Percentiles rank a stretch among this genome's conserved stretches.
Evolutionary conservation across 208 protist genomes (phyloP).

Genomic region (Willaertia magna): DNA sequence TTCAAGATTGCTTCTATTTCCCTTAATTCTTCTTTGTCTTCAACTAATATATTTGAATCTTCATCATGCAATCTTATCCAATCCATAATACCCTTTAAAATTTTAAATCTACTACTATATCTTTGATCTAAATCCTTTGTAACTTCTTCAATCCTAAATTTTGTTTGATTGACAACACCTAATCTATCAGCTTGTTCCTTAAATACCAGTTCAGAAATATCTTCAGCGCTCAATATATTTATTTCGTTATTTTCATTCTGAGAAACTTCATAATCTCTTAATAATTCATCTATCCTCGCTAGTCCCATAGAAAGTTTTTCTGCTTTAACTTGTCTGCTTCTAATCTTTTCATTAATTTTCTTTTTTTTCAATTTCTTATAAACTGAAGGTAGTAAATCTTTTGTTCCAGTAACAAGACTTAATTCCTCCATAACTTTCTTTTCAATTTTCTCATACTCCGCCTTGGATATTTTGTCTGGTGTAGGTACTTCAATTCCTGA

Average conservation of each 20-base stretch:
- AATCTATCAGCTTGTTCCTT: not conserved
- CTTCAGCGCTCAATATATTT: not conserved
- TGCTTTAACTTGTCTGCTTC: not conserved
- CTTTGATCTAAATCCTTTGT: not conserved
- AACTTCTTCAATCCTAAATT: not conserved
- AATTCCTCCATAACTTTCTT: not conserved
- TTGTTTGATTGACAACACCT: not conserved
- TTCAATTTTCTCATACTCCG: not conserved
- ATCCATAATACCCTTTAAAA: not conserved
- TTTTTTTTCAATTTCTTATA: not conserved
- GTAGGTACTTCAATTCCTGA: not conserved
- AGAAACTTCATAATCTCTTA: not conserved
- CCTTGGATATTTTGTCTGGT: not conserved
- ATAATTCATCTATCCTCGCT: not conserved
- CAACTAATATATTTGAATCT: not conserved
- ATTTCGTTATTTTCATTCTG: not conserved
- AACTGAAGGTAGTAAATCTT: not conserved
- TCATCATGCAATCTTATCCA: not conserved
- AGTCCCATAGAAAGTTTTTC: not conserved
- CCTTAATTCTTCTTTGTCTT: not conserved
- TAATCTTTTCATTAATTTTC: not conserved
- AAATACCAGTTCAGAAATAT: not conserved
- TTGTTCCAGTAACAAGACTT: not conserved
- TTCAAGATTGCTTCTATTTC: not conserved
- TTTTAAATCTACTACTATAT: not conserved